These are phyloP conservation scores for Delonix regia DNA, from an alignment of 306 rosid genomes.

Conservation along the genomic window DNA sequence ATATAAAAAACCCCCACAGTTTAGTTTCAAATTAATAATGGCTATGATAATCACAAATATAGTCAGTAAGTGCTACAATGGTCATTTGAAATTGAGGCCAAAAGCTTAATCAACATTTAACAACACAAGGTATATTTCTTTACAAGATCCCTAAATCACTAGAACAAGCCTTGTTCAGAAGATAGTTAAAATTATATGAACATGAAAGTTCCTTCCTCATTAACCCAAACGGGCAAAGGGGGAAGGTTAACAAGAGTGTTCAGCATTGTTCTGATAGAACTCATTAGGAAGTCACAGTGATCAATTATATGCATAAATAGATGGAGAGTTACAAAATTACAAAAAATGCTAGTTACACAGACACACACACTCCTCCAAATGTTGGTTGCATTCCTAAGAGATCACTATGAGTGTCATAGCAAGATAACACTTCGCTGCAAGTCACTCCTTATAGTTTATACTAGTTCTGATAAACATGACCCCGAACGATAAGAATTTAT, in stretches of 20 bases:
- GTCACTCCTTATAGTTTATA: background rate
- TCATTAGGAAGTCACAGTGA: background rate
- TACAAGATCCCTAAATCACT: background rate
- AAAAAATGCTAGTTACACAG: background rate
- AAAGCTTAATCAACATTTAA: background rate
- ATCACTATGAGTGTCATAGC: slow-evolving; percentile 2
- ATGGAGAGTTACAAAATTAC: slow-evolving; percentile 15
- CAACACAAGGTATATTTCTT: background rate
- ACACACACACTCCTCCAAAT: background rate
- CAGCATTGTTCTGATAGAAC: background rate
- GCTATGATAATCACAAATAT: background rate
- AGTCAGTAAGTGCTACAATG: background rate
- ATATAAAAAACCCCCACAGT: background rate
- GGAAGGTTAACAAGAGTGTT: background rate
- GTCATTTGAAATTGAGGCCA: slow-evolving; percentile 17
- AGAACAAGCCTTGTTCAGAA: slow-evolving; percentile 23
- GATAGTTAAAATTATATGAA: slow-evolving; percentile 1
- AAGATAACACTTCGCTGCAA: slow-evolving; percentile 3
- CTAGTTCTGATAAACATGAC: background rate
- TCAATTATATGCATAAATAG: background rate
- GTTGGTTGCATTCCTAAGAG: background rate
- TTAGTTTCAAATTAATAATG: slow-evolving; percentile 8
- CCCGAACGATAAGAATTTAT: background rate
- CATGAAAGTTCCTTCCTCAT: slow-evolving; percentile 21
- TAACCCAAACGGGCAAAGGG: background rate